Evolutionary conservation across 176 grass and related monocot species (phyloP).

Genomic region (Phoenix dactylifera): DNA sequence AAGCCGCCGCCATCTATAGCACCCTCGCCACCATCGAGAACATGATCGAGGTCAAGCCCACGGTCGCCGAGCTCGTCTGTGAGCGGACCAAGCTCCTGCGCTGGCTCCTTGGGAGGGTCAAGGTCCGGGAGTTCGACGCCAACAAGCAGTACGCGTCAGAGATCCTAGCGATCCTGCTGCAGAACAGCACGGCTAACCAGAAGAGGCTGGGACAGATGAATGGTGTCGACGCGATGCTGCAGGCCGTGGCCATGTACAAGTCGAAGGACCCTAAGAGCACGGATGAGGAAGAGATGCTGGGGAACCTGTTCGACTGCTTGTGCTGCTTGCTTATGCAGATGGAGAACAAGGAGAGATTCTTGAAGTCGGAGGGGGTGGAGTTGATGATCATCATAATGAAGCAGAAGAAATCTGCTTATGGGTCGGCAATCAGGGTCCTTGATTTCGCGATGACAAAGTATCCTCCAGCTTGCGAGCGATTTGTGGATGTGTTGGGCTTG

Average conservation of each 20-base stretch:
- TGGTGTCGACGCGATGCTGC: conserved; percentile 69
- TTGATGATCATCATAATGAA: conserved; percentile 99
- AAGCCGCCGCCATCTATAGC: conserved; percentile 65
- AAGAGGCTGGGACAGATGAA: conserved; percentile 83
- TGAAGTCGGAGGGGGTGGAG: conserved; percentile 90
- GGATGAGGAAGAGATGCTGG: conserved; percentile 96
- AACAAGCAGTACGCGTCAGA: conserved; percentile 98
- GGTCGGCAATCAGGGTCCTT: conserved; percentile 59
- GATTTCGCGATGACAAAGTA: conserved; percentile 98
- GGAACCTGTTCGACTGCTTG: conserved; percentile 87
- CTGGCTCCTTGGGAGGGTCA: conserved; percentile 74
- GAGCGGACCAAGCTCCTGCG: conserved; percentile 75
- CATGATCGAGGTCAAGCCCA: conserved; percentile 66
- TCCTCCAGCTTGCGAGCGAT: conserved; percentile 76
- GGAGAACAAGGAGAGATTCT: conserved; percentile 93
- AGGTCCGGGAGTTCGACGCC: conserved; percentile 73
- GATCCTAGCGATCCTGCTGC: conserved; percentile 83
- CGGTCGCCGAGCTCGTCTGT: conserved; percentile 69
- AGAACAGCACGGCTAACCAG: conserved; percentile 79
- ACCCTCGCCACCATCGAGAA: conserved; percentile 79
- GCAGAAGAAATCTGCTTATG: conserved; percentile 87
- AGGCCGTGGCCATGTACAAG: conserved; percentile 91
- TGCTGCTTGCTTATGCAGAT: conserved; percentile 83
- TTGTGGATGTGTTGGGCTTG: conserved; percentile 82
- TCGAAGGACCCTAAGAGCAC: conserved; percentile 78